Evolutionary conservation across 176 grass and related monocot species (phyloP), one percentile per base, ranked within the genome.

Genomic region (Zizania latifolia): DNA sequence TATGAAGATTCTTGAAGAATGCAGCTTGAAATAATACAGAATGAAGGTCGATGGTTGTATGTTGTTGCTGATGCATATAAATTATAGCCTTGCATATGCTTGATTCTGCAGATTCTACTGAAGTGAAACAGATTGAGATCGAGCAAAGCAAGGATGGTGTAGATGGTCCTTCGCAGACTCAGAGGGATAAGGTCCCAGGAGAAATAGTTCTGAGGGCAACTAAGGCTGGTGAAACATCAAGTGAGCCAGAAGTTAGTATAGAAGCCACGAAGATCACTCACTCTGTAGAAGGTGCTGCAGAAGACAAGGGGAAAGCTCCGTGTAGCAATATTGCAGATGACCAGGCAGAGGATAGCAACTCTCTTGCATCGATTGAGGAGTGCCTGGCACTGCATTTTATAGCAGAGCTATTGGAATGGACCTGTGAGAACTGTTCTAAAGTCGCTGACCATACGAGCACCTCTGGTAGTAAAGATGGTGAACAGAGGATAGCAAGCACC

Each of bases 71-170:
- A 50, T 71, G 39, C 35, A 37, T 61, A 78, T 86, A 59, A 71
- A 31, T 46, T 78, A 53, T 81, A 77, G 34, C 50, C 29, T 6
- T 44, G 9, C 22, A 17, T 71, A 73, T 79, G 74, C 80, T 86
- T 89, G 69, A 35, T 64, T 80, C 40, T 79, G 83, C 82, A 82
- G 70, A 89, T 68, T 83, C 46, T 84, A 61, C 43, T 81, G 35
- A 83, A 69, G 72, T 6, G 19, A 37, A 71, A 37, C 41, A 50
- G 32, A n/a, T n/a, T n/a, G n/a, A 17, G 75, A 38, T 48, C 17
- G 3, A n/a, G n/a, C 61, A 76, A 66, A 71, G 41, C 12, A 54
- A 89, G 72, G 36, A 83, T 82, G 78, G 6, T 83, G 43, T 77
- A 65, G 67, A 85, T 2, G n/a, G 8, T 82, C 31, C 28, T 43